Evolutionary conservation across 805 yeast genomes (phyloP), one percentile per base, ranked within the genome.

Genomic region (Cyberlindnera veronae): DNA sequence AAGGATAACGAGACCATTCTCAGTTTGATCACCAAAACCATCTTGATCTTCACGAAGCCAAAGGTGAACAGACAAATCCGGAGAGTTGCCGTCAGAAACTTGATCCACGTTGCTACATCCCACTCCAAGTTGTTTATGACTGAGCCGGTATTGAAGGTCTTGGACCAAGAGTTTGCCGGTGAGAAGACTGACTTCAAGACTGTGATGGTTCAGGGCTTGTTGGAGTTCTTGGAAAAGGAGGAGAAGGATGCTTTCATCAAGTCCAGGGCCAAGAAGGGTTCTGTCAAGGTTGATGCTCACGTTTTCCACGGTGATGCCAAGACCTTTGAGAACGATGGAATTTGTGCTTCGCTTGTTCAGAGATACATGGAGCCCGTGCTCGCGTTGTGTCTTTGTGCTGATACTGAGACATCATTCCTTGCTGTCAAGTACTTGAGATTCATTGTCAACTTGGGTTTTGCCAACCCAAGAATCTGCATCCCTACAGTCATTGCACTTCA

Each of bases 401-500:
- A 75, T 22, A 66, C 66, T 2, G 71, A 67, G 3, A 62, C 61
- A 33, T 74, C 86, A 1, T 59, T 65, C 21, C 57, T 69, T 2
- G 80, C 87, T 0, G 69, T 81, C 3, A 64, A 69, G 23, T 77
- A 79, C 44, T 53, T 86, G 31, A 76, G 71, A 39, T 58, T 75
- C 31, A 74, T 82, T 18, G 71, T 82, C 9, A 69, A 69, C 21
- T 68, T 78, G 39, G 95, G 95, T 0, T 82, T 76, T 59, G 82
- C 84, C 0, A 85, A 83, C 53, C 96, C 96, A 1, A 72, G 84
- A 41, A 52, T 74, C 5, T 76, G 87, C 51, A 73, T 81, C 6
- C 75, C 89, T 0, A 81, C 89, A 0, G 68, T 85, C 1, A 71
- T 86, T 41, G 91, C 91, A 0, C 63, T 88, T 26, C 79, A 80